Evolutionary conservation across 116 monocot species (phyloP), one percentile per base, ranked within the genome.

Genomic region (Iris pallida): DNA sequence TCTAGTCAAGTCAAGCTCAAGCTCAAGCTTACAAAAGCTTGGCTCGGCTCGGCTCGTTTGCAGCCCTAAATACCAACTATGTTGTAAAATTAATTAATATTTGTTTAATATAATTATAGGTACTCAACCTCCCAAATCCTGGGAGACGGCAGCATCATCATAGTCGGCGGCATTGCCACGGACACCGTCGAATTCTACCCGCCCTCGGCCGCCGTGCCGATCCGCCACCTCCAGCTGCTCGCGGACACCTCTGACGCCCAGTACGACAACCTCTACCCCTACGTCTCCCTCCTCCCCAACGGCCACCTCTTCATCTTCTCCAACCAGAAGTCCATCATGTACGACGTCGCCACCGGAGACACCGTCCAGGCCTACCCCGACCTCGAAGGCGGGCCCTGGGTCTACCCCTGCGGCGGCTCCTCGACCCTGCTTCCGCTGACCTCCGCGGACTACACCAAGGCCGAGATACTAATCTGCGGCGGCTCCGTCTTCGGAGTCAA

Each of bases 381-480:
- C 20, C 68, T 76, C 1, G 53, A 53, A 5, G 77, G 57, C 41
- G 65, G 47, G 1, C 12, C 72, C 4, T 47, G 72, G 42, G 67
- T 52, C 16, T 78, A 78, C 61, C 78, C 78, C 14, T 60, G 66
- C 46, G 19, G 72, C 8, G 78, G 78, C 44, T 78, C 78, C 5
- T 78, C 78, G 17, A 72, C 72, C 41, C 47, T 78, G 51, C 71
- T 78, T 16, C 72, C 71, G 7, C 15, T 78, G 19, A 12, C 7
- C 16, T 3, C 30, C 30, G 45, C 44, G 18, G 10, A 11, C 42
- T n/a, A 4, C 5, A 6, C 8, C 4, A 48, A 2, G 17, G 78
- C 64, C 19, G 78, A 78, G 71, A 59, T 78, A 4, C 18, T 78
- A 59, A 42, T 78, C 1, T 78, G 78, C 44, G 78, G 78, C 3